Percentiles rank a stretch among this genome's conserved stretches.
Evolutionary conservation across 2,329 filamentous ascomycete species (phyloP).

Genomic region (Diplodia intermedia): DNA sequence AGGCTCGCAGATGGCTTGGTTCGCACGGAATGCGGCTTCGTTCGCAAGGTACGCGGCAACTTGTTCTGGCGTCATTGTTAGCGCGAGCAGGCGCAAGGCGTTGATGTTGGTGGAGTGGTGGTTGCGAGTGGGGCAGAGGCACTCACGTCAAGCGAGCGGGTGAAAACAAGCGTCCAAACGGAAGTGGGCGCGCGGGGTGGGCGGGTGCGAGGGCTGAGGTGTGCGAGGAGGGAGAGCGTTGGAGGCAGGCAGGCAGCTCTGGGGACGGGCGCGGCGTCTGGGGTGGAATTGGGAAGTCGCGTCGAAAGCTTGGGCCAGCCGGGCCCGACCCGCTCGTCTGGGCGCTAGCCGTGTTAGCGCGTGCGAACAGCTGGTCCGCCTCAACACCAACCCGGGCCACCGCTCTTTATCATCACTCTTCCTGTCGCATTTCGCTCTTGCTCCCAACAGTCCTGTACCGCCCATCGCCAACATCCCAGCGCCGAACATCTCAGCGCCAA

Average conservation of each 20-base stretch:
- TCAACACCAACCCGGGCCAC: slow-evolving; percentile 18
- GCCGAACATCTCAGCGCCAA: not conserved
- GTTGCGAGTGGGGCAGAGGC: not conserved
- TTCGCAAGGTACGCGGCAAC: not conserved
- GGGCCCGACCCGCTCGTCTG: slow-evolving; percentile 25
- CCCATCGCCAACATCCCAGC: not conserved
- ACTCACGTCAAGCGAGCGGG: not conserved
- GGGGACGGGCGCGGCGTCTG: not conserved
- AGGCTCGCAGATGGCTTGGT: not conserved
- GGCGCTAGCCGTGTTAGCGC: slow-evolving; percentile 13
- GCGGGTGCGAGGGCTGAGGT: not conserved
- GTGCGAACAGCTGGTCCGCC: slow-evolving; percentile 10
- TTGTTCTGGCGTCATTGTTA: slow-evolving; percentile 17
- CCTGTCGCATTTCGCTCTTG: not conserved
- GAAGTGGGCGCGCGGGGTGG: not conserved
- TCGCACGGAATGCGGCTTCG: not conserved
- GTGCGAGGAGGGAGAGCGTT: not conserved
- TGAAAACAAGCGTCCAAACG: too few relatives aligned
- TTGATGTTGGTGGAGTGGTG: not conserved
- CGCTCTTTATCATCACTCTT: not conserved
- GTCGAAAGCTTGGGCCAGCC: slow-evolving; percentile 31
- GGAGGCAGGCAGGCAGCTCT: slow-evolving; percentile 14
- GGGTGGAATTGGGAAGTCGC: slow-evolving; percentile 21
- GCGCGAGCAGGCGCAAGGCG: slow-evolving; percentile 2
- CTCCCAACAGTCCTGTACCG: not conserved